phyloP scores from a whole-genome alignment of 106 monocot species.

The Acorus gramineus region DNA sequence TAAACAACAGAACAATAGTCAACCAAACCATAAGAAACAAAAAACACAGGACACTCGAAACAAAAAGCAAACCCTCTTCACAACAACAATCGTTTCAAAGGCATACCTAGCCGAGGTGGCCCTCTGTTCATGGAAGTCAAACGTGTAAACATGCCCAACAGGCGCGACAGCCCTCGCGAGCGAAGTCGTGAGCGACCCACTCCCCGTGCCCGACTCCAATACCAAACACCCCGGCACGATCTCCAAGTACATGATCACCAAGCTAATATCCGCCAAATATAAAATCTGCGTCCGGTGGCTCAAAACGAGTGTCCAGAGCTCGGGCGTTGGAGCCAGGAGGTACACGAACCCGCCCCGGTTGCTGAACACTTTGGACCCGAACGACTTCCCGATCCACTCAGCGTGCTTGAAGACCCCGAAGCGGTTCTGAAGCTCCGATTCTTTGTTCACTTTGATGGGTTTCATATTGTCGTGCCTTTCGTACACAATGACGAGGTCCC shows the following conservation, averaged over 20 bases:
- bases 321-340: conserved; percentile 80
- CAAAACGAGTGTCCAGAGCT: conserved; percentile 86
- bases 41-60: not conserved
- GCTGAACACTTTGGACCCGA: conserved; percentile 68
- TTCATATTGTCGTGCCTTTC: conserved; percentile 83
- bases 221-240: conserved; percentile 86
- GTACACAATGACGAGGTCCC: conserved; percentile 85
- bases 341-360: conserved; percentile 68
- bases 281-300: conserved; percentile 95
- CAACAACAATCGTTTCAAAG: not conserved
- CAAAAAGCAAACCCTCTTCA: not conserved
- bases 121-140: conserved; percentile 94
- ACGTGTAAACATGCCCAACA: conserved; percentile 74
- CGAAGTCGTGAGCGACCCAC: conserved; percentile 89
- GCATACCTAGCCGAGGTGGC: conserved; percentile 70
- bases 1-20: too few species aligned
- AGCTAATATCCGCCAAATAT: conserved; percentile 84
- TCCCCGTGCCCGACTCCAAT: conserved; percentile 92
- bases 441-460: conserved; percentile 38
- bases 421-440: conserved; percentile 62
- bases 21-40: not conserved
- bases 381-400: conserved; percentile 85
- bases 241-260: conserved; percentile 79
- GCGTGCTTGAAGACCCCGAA: conserved; percentile 89
- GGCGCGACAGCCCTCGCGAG: conserved; percentile 89